Base-by-base conservation (phyloP, 208 protist species). In the Leishmania lainsoni region DNA sequence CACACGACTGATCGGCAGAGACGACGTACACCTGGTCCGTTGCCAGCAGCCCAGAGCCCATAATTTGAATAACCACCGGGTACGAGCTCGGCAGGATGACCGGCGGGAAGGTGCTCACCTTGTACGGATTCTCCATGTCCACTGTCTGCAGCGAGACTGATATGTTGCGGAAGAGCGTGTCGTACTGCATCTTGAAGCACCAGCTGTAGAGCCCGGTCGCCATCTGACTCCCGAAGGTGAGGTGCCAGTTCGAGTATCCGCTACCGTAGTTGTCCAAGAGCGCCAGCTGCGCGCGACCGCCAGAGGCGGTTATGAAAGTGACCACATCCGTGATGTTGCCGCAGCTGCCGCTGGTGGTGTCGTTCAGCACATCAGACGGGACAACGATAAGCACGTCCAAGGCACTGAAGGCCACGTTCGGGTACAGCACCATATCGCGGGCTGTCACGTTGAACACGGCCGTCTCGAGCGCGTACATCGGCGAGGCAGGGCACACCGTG, bases 21-120 rank as follows among this genome's bases (percentile, higher is more conserved):
- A 96, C 93, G 32, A 96, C 74, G 83, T 92, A 96, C 2, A 92
- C 88, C 29, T 88, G 61, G 81, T 97, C 94, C 4, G 78, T 81
- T 52, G 83, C 26, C 26, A 75, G 22, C 66, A 97, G 80, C 5
- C 73, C 86, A 1, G 66, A 87, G 79, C 94, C 94, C 32, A 59
- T 79, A 42, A 97, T 90, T 63, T 56, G 80, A 65, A 97, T 86
- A n/a, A 32, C 45, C 45, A 93, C 90, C 48, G 61, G 78, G 12
- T 79, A 81, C 39, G 86, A 90, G 48, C 81, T 75, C 17, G 91
- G 90, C 63, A 90, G 73, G 35, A 97, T 84, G 17, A 94, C 75
- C 26, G 88, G 83, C 22, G 94, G 94, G 22, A 58, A 81, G 26
- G 88, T 92, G 42, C 48, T 76, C 35, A 95, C 74, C 49, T 42